Conservation (phyloP, 805 yeast genomes). For the Starmera dryadoides region DNA sequence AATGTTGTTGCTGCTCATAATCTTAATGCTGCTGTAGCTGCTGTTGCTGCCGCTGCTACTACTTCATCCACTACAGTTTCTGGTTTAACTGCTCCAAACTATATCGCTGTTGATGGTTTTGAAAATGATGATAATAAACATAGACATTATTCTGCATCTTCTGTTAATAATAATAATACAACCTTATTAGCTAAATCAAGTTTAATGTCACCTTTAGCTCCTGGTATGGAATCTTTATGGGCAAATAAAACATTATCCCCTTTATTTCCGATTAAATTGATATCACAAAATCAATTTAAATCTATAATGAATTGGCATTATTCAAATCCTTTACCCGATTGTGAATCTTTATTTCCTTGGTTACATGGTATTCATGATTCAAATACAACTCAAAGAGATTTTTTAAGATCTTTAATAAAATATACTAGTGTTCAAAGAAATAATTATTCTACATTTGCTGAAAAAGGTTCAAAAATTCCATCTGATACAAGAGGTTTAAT, state of each 20-base stretch:
- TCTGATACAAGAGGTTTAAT: slow-evolving; percentile 14
- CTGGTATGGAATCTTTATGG: slow-evolving; percentile 13
- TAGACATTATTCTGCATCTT: slow-evolving; percentile 2
- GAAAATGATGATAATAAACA: no score
- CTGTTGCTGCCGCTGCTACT: no score
- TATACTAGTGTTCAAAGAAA: slow-evolving; percentile 15
- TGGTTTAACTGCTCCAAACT: no score
- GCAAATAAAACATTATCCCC: slow-evolving; percentile 7
- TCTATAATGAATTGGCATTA: slow-evolving; percentile 15
- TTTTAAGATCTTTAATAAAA: slow-evolving; percentile 13
- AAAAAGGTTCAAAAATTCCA: slow-evolving; percentile 13
- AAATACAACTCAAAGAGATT: slow-evolving; percentile 16
- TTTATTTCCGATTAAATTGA: slow-evolving; percentile 14
- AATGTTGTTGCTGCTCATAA: neutral
- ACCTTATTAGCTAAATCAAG: neutral
- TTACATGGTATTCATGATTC: slow-evolving; percentile 52
- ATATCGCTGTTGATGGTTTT: no score
- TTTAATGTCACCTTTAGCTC: slow-evolving; percentile 3
- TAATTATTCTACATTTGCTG: slow-evolving; percentile 13
- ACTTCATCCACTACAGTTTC: no score
- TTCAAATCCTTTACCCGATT: slow-evolving; percentile 45
- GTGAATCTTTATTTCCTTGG: slow-evolving; percentile 81
- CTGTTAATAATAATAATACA: neutral
- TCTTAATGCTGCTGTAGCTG: no score
- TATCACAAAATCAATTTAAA: slow-evolving; percentile 12